A percentile compares a stretch with the other conserved stretches of the same genome.
phyloP scores from a whole-genome alignment of 257 asterid genomes.

The Fraxinus quadrangulata region DNA sequence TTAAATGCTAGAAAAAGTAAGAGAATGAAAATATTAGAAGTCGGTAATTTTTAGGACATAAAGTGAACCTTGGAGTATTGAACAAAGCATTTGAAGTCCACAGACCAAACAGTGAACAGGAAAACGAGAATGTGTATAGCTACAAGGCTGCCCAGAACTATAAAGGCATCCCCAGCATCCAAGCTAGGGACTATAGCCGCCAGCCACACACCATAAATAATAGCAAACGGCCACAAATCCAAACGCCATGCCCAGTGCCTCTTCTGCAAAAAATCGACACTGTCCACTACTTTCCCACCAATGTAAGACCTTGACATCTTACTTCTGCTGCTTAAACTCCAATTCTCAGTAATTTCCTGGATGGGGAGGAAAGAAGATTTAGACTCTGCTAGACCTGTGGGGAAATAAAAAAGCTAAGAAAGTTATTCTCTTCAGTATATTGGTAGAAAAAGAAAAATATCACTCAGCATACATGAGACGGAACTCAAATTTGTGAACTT shows the following conservation, averaged over 20 bases:
- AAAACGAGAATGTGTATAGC: conserved; percentile 70
- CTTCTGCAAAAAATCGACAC: conserved; percentile 74
- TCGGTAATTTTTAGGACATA: not conserved
- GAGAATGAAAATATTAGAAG: conserved; percentile 1
- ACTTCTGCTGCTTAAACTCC: conserved; percentile 27
- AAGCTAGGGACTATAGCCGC: conserved; percentile 70
- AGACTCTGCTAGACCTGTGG: not conserved
- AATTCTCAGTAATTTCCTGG: conserved; percentile 30
- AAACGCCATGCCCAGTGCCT: conserved; percentile 89
- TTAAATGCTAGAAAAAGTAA: conserved; percentile 8
- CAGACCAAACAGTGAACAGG: conserved; percentile 93
- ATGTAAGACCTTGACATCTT: conserved; percentile 77
- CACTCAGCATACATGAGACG: not conserved
- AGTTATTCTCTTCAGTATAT: not conserved
- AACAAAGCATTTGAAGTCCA: conserved; percentile 80
- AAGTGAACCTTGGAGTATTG: conserved; percentile 75
- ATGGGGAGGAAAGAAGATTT: not conserved
- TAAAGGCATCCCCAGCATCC: conserved; percentile 76
- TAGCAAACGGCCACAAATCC: conserved; percentile 82
- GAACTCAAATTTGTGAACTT: too few species aligned
- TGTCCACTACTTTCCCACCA: conserved; percentile 96
- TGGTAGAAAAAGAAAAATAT: not conserved
- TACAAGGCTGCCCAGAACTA: conserved; percentile 64
- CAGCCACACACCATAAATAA: conserved; percentile 74
- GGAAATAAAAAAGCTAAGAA: not conserved